Percentiles rank a stretch among this genome's conserved stretches.
Evolutionary conservation across 2,329 filamentous ascomycete genomes (phyloP).

Genomic region (Emmonsiellopsis sp.): DNA sequence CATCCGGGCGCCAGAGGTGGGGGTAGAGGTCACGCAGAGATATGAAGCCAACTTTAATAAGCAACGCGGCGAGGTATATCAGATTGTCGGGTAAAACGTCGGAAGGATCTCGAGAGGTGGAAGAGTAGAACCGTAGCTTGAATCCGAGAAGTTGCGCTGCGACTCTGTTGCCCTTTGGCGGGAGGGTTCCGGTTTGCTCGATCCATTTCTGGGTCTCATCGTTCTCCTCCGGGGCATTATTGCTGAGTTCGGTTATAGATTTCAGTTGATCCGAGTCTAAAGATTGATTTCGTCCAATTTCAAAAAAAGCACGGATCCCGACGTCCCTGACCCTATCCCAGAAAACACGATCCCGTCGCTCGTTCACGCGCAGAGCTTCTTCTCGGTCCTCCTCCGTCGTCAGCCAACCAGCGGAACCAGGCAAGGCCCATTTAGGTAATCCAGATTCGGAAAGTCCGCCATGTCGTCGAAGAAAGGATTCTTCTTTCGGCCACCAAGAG

Average conservation of each 20-base stretch:
- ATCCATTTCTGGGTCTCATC: slow-evolving; percentile 65
- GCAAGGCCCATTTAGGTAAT: slow-evolving; percentile 78
- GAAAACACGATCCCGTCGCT: slow-evolving; percentile 62
- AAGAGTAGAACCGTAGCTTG: slow-evolving; percentile 92
- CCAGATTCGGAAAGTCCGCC: slow-evolving; percentile 40
- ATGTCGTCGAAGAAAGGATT: slow-evolving; percentile 35
- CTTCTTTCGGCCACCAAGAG: slow-evolving; percentile 86
- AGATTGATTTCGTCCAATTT: slow-evolving; percentile 65
- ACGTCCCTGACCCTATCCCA: slow-evolving; percentile 70
- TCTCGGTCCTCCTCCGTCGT: slow-evolving; percentile 61
- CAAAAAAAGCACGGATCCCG: slow-evolving; percentile 78
- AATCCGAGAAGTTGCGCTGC: slow-evolving; percentile 94
- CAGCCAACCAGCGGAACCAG: slow-evolving; percentile 54
- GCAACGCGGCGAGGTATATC: slow-evolving; percentile 78
- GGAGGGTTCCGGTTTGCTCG: slow-evolving; percentile 66
- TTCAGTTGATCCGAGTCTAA: slow-evolving; percentile 48
- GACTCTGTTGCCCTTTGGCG: slow-evolving; percentile 76
- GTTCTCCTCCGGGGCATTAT: slow-evolving; percentile 34
- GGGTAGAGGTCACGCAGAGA: slow-evolving; percentile 84
- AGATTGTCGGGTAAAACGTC: slow-evolving; percentile 85
- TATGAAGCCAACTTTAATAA: slow-evolving; percentile 96
- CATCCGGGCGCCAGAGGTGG: slow-evolving; percentile 78
- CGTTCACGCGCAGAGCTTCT: slow-evolving; percentile 46
- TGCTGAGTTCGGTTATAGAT: slow-evolving; percentile 32
- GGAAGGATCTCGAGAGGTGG: slow-evolving; percentile 59